phyloP scores from a whole-genome alignment of 306 rosid genomes.

The Coriaria nepalensis region DNA sequence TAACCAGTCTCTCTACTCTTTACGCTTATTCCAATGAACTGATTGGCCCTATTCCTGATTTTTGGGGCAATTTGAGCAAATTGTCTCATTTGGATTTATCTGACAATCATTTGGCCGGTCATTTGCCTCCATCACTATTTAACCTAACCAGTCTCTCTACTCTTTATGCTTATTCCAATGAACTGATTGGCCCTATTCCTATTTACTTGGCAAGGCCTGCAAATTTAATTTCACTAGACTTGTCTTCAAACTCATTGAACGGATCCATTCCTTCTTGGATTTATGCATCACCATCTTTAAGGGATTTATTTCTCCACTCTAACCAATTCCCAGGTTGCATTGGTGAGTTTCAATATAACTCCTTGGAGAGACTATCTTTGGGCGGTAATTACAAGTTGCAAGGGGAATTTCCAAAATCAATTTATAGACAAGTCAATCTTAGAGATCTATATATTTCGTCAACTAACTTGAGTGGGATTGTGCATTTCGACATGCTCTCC shows the following conservation, averaged over 20 bases:
- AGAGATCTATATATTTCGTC: slow-evolving; percentile 4
- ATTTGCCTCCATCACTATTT: no score
- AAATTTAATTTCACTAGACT: neutral
- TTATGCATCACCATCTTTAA: slow-evolving; percentile 2
- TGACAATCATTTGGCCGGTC: no score
- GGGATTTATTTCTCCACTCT: neutral
- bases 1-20: no score
- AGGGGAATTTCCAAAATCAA: slow-evolving; percentile 2
- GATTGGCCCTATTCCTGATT: no score
- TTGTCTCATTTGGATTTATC: no score
- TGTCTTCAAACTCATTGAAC: neutral
- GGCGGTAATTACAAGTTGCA: neutral
- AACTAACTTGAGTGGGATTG: slow-evolving; percentile 3
- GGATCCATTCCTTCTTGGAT: slow-evolving; percentile 14
- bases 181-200: no score
- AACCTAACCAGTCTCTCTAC: no score
- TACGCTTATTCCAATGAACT: no score
- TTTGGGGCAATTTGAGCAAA: neutral
- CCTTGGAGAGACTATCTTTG: neutral
- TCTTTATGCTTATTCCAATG: no score
- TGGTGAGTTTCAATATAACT: neutral
- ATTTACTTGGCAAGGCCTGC: neutral
- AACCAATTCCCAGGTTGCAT: slow-evolving; percentile 4
- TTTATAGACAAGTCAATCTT: neutral
- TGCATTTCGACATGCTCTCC: neutral